These are phyloP conservation scores for Euphorbia celastroides DNA, from an alignment of 441 rosid genomes.

Conservation along the genomic window DNA sequence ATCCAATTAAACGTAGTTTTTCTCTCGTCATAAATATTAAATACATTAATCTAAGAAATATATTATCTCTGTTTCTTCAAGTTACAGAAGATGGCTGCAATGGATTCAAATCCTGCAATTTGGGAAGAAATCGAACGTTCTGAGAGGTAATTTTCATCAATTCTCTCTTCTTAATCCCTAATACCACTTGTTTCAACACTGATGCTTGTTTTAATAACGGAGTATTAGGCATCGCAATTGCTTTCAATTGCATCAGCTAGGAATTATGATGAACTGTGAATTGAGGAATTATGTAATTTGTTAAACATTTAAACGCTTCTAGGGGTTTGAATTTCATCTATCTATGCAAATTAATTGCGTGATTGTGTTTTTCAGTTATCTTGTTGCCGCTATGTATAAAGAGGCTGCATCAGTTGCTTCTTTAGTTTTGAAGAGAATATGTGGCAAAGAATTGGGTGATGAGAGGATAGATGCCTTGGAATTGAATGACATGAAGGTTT, in stretches of 20 bases:
- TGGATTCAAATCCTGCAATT: constrained; percentile 23
- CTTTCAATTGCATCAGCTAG: background rate
- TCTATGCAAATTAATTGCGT: background rate
- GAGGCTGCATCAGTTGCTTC: constrained; percentile 62
- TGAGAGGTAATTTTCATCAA: constrained; percentile 49
- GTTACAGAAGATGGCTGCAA: constrained; percentile 26
- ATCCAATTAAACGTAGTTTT: too few relatives aligned
- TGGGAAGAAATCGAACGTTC: constrained; percentile 67
- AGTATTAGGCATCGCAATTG: background rate
- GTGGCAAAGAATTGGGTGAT: background rate
- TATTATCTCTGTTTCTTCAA: background rate
- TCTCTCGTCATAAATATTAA: too few relatives aligned
- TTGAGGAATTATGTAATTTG: background rate
- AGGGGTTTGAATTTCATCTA: background rate
- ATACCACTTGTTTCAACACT: background rate
- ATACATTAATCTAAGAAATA: too few relatives aligned
- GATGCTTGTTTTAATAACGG: background rate
- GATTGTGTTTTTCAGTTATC: constrained; percentile 38
- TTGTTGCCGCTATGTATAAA: constrained; percentile 68
- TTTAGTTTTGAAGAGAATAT: constrained; percentile 36
- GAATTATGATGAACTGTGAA: background rate
- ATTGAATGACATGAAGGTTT: constrained; percentile 46
- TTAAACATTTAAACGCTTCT: background rate
- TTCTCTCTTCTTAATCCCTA: background rate
- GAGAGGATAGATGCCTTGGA: constrained; percentile 27